Percentiles rank a stretch among this genome's conserved stretches.
phyloP scores from a whole-genome alignment of 228 moss, liverwort and hornwort genomes.

The Sphagnum magellanicum region DNA sequence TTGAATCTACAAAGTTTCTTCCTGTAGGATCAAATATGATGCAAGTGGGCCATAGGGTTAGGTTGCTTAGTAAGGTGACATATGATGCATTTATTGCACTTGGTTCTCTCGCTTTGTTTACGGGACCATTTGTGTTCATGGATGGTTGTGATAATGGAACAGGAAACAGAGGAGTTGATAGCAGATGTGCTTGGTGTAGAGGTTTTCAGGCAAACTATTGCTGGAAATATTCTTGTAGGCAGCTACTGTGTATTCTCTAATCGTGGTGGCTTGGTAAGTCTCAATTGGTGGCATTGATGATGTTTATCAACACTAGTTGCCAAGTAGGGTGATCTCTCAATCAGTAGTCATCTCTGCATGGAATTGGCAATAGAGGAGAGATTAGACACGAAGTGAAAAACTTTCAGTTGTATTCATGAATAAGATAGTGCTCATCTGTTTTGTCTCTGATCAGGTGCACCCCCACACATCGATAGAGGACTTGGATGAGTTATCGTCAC shows the following conservation, averaged over 20 bases:
- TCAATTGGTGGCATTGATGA: background rate
- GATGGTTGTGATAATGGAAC: constrained; percentile 1
- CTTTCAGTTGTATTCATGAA: background rate
- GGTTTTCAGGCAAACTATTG: constrained; percentile 86
- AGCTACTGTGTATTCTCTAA: constrained; percentile 84
- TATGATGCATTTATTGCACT: no score
- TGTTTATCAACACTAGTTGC: no score
- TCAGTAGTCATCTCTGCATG: no score
- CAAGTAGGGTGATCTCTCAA: no score
- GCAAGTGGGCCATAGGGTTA: no score
- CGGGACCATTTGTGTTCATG: background rate
- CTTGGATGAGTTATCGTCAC: constrained; percentile 71
- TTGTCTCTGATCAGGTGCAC: constrained; percentile 44
- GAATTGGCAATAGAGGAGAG: background rate
- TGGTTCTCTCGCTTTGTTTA: background rate
- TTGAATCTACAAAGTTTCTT: no score
- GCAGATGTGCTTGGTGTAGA: constrained; percentile 81
- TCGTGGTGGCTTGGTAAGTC: constrained; percentile 70
- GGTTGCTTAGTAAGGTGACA: no score
- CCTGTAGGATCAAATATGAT: no score
- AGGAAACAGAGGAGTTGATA: constrained; percentile 89
- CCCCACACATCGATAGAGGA: constrained; percentile 72
- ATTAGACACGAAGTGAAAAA: background rate
- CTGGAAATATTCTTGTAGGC: constrained; percentile 84
- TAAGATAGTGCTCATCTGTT: no score